These are phyloP conservation scores for Echinosophora koreensis DNA, from an alignment of 306 rosid genomes.

Conservation along the genomic window DNA sequence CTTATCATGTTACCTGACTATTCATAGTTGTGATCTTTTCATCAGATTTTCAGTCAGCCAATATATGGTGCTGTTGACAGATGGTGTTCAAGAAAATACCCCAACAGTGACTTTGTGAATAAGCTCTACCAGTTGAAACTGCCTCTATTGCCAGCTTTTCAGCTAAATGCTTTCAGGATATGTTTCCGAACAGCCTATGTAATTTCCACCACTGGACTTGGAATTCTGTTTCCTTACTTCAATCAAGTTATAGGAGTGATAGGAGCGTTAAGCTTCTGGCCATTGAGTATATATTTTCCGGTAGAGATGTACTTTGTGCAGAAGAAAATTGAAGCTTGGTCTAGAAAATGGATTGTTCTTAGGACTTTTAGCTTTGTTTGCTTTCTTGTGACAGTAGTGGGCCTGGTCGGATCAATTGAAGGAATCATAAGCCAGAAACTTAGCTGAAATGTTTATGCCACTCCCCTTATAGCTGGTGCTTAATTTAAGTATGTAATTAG, in stretches of 20 bases:
- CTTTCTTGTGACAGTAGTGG: slow-evolving; percentile 63
- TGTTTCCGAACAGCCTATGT: slow-evolving; percentile 81
- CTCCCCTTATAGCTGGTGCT: slow-evolving; percentile 1
- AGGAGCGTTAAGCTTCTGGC: slow-evolving; percentile 92
- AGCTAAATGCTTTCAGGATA: slow-evolving; percentile 59
- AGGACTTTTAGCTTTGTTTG: slow-evolving; percentile 69
- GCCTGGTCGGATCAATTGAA: slow-evolving; percentile 78
- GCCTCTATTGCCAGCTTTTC: slow-evolving; percentile 62
- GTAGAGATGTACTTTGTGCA: slow-evolving; percentile 88
- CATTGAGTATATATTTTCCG: slow-evolving; percentile 78
- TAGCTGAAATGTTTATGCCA: slow-evolving; percentile 20
- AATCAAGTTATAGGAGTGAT: slow-evolving; percentile 76
- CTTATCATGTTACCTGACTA: neutral
- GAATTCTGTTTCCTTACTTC: slow-evolving; percentile 86
- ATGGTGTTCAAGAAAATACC: slow-evolving; percentile 65
- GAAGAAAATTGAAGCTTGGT: slow-evolving; percentile 73
- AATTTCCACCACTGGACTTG: slow-evolving; percentile 72
- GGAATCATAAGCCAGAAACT: slow-evolving; percentile 70
- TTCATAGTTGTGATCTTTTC: slow-evolving; percentile 13
- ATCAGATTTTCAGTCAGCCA: slow-evolving; percentile 76
- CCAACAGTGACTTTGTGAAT: slow-evolving; percentile 67
- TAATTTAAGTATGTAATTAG: neutral
- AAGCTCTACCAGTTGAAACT: slow-evolving; percentile 57
- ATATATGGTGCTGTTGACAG: slow-evolving; percentile 64
- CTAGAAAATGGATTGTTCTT: slow-evolving; percentile 73